A percentile compares a stretch with the other conserved stretches of the same genome.
These are phyloP conservation scores for Stephania japonica DNA, from an alignment of 164 flowering plant genomes.

Conservation along the genomic window DNA sequence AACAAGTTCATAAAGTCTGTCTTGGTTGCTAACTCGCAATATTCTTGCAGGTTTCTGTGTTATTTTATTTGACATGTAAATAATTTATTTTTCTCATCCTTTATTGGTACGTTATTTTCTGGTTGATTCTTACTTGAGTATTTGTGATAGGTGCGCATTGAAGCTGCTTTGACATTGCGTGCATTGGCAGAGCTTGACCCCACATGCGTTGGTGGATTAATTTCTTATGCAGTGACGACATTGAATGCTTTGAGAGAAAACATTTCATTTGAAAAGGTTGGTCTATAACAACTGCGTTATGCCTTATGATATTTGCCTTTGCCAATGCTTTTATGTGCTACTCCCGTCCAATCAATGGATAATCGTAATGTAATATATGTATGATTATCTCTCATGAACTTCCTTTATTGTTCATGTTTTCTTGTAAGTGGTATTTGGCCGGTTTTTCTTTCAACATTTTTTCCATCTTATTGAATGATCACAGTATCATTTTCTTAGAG, in stretches of 20 bases:
- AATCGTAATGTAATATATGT: too few species aligned
- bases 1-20: neutral
- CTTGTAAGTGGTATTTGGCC: neutral
- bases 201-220: constrained; percentile 87
- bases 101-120: neutral
- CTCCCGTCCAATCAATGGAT: too few species aligned
- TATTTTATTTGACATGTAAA: neutral
- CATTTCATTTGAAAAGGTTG: constrained; percentile 81
- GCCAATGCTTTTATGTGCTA: neutral
- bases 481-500: neutral
- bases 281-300: neutral
- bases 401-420: too few species aligned
- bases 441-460: neutral
- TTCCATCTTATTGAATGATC: neutral
- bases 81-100: neutral
- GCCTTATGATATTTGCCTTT: neutral
- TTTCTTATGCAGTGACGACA: constrained; percentile 80
- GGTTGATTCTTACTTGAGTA: neutral
- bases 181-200: constrained; percentile 93
- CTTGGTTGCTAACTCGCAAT: neutral
- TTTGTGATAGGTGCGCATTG: constrained; percentile 70
- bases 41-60: neutral
- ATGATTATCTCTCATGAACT: too few species aligned
- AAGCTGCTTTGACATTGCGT: constrained; percentile 88
- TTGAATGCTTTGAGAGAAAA: constrained; percentile 77